These are phyloP conservation scores for Colletotrichum eleusines DNA, from an alignment of 2,329 filamentous ascomycete genomes.

Conservation along the genomic window DNA sequence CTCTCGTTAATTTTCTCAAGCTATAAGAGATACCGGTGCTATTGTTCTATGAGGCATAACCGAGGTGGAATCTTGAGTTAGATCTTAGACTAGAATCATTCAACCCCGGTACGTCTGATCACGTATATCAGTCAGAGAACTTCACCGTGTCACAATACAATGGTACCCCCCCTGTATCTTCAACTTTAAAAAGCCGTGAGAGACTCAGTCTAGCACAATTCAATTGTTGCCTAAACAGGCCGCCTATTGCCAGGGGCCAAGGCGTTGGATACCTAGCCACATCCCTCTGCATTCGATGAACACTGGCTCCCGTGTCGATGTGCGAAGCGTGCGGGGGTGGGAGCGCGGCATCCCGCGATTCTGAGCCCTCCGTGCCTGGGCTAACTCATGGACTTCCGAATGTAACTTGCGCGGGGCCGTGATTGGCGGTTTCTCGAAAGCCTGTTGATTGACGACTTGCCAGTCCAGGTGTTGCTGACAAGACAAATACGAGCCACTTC, in stretches of 20 bases:
- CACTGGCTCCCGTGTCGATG: not conserved
- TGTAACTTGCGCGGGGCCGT: not conserved
- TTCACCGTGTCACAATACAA: not conserved
- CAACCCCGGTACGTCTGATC: not conserved
- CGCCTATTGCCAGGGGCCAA: too few relatives aligned
- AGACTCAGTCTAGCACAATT: too few relatives aligned
- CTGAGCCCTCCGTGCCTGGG: not conserved
- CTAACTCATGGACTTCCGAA: not conserved
- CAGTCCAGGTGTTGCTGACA: not conserved
- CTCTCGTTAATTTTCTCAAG: not conserved
- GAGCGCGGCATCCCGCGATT: not conserved
- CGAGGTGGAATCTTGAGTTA: not conserved
- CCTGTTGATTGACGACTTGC: too few relatives aligned
- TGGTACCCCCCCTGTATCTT: not conserved
- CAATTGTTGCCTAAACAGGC: too few relatives aligned
- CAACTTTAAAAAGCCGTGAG: too few relatives aligned
- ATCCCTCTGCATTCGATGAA: not conserved
- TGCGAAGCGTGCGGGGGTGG: not conserved
- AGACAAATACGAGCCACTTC: not conserved
- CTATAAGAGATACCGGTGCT: not conserved
- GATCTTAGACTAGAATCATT: not conserved
- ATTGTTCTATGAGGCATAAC: not conserved
- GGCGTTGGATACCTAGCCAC: not conserved
- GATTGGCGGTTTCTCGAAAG: not conserved
- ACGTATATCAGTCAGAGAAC: not conserved